Evolutionary conservation across 768 basidiomycete species (phyloP).

Genomic region (Mrakia frigida): DNA sequence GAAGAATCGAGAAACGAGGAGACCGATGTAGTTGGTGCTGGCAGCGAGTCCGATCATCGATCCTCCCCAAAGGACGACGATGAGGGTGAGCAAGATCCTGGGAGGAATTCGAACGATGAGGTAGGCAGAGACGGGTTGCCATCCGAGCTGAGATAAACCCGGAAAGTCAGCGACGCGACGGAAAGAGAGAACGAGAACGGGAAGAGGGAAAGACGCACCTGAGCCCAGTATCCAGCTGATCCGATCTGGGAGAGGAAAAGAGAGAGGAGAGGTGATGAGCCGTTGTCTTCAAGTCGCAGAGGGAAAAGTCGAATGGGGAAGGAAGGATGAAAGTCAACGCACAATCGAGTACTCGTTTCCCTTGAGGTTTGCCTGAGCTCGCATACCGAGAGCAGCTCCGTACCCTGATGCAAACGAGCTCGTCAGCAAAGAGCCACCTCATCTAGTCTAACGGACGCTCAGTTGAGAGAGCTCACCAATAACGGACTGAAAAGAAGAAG

Average conservation of each 20-base stretch:
- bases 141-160: too few species aligned
- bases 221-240: slow-evolving; percentile 35
- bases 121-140: slow-evolving; percentile 38
- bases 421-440: too few species aligned
- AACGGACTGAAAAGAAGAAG: background rate
- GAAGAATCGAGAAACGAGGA: slow-evolving; percentile 43
- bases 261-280: background rate
- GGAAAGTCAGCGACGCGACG: too few species aligned
- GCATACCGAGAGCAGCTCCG: slow-evolving; percentile 37
- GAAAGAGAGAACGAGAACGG: too few species aligned
- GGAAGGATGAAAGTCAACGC: background rate
- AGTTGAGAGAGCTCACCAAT: slow-evolving; percentile 13
- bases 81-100: slow-evolving; percentile 20
- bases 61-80: slow-evolving; percentile 36
- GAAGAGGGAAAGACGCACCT: too few species aligned
- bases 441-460: too few species aligned
- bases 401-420: background rate
- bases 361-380: slow-evolving; percentile 31
- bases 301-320: too few species aligned
- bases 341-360: slow-evolving; percentile 32
- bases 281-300: too few species aligned
- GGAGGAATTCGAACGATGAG: slow-evolving; percentile 36
- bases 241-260: slow-evolving; percentile 22
- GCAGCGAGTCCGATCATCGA: slow-evolving; percentile 37
- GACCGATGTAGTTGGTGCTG: slow-evolving; percentile 35